Conservation (phyloP, 495 filamentous ascomycete genomes). For the Penicillium cataractarum region DNA sequence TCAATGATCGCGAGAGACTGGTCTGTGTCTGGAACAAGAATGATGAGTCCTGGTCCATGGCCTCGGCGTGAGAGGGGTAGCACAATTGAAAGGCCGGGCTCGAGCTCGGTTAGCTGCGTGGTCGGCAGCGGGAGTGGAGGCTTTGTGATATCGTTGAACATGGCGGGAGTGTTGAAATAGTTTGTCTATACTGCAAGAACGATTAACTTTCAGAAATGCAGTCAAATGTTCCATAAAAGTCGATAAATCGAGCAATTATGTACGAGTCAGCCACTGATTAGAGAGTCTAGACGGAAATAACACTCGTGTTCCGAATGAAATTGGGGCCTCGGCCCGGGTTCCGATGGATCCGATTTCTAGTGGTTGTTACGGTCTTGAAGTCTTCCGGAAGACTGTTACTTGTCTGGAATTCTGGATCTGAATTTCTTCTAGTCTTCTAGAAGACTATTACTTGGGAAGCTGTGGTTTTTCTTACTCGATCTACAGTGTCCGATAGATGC, state of each 20-base stretch:
- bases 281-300: background rate
- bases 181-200: background rate
- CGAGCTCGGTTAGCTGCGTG: slow-evolving; percentile 1
- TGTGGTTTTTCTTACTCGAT: too few species aligned
- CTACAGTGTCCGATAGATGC: too few species aligned
- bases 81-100: background rate
- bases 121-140: slow-evolving; percentile 3
- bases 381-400: too few species aligned
- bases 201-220: background rate
- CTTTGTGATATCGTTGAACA: slow-evolving; percentile 5
- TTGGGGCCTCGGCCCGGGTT: background rate
- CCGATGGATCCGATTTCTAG: background rate
- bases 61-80: slow-evolving; percentile 3
- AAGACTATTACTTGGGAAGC: too few species aligned
- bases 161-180: background rate
- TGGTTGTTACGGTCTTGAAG: too few species aligned
- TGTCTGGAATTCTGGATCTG: too few species aligned
- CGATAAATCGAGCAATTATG: background rate
- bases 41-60: background rate
- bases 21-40: background rate
- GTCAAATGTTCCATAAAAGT: background rate
- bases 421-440: too few species aligned
- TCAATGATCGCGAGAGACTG: background rate
- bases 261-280: background rate
- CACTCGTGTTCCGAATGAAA: background rate